Base-by-base conservation (phyloP, 1,284 basidiomycete genomes). In the Moniliophthora roreri region DNA sequence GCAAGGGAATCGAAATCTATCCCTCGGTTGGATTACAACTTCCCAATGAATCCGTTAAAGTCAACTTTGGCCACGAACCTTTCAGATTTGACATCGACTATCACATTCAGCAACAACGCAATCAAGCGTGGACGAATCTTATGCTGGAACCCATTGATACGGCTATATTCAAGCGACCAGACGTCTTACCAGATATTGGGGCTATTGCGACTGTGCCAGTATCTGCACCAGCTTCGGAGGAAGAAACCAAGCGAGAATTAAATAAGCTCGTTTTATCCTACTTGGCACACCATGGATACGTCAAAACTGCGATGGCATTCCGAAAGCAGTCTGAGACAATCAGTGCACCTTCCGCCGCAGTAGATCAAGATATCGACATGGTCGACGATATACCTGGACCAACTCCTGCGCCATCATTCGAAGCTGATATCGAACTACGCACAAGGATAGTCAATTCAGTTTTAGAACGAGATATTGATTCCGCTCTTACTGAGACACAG, bases 31-130 rank as follows among this genome's bases (percentile, higher is more conserved):
- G 94, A 9, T 76, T 98, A 54, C 88, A 91, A 49, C 87, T 93
- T 59, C 72, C 77, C 1, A 75, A 80, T 37, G 92, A 95, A 67
- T 74, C 80, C 18, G 73, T 94, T 42, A 81, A 83, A 44, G 86
- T 87, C 63, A 96, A 97, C 71, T 95, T 97, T 67, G 91, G 91
- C 6, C 86, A 89, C 56, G 82, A 86, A 15, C 80, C 85, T 1
- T 98, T 97, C 80, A 79, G 75, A 62, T 97, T 84, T 67, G 93
- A 95, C 67, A 95, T 98, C 64, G 87, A 91, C 53, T 81, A 84
- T 50, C 82, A 93, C 63, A 87, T 90, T 24, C 80, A 84, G 58
- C 81, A 85, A 56, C 80, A 80, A 60, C 79, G 82, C 49, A 80
- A 83, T 54, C 68, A 66, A 9, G 79, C 80, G 1, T 91, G 89